A percentile compares a stretch with the other conserved stretches of the same genome.
Evolutionary conservation across 805 yeast genomes (phyloP).

Genomic region (Candida morakotiae): DNA sequence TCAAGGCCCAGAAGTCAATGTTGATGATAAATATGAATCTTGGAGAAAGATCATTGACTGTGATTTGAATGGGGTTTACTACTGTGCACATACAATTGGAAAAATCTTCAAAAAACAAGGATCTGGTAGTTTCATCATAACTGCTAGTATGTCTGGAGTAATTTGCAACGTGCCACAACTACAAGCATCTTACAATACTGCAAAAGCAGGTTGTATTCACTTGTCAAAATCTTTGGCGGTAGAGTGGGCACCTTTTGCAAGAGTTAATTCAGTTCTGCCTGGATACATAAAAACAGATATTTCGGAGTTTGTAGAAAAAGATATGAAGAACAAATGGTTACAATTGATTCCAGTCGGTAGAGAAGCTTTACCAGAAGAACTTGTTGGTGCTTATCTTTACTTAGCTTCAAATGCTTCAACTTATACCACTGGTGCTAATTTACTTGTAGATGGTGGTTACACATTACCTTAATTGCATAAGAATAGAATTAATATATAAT

Average conservation of each 20-base stretch:
- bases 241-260: slow-evolving; percentile 46
- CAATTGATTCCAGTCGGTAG: slow-evolving; percentile 42
- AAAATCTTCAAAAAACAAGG: slow-evolving; percentile 35
- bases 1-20: slow-evolving; percentile 47
- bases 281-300: slow-evolving; percentile 42
- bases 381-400: slow-evolving; percentile 45
- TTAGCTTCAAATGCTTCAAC: slow-evolving; percentile 43
- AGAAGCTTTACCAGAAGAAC: slow-evolving; percentile 40
- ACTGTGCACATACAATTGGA: slow-evolving; percentile 41
- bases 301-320: slow-evolving; percentile 30
- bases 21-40: slow-evolving; percentile 23
- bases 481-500: too few species aligned
- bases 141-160: slow-evolving; percentile 47
- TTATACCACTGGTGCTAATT: slow-evolving; percentile 42
- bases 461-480: slow-evolving; percentile 27
- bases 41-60: slow-evolving; percentile 36
- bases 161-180: slow-evolving; percentile 43
- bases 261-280: slow-evolving; percentile 41
- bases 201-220: slow-evolving; percentile 42
- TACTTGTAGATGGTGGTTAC: slow-evolving; percentile 47
- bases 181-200: slow-evolving; percentile 46
- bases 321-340: slow-evolving; percentile 35
- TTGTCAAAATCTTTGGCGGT: slow-evolving; percentile 42
- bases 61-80: slow-evolving; percentile 40
- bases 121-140: slow-evolving; percentile 39